Base-by-base conservation (phyloP, 176 grass and related monocot genomes). In the Guadua angustifolia region DNA sequence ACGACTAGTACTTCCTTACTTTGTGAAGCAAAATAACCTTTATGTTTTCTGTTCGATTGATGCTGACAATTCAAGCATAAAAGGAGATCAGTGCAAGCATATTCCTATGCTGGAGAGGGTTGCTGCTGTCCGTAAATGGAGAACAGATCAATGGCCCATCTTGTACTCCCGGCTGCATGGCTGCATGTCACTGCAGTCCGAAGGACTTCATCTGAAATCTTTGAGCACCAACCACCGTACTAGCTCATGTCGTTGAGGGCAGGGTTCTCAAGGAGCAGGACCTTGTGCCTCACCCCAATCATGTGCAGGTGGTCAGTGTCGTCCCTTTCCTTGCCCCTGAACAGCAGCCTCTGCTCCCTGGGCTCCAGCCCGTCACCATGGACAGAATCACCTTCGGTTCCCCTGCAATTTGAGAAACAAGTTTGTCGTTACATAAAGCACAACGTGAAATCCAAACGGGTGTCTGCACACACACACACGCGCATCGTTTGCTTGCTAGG, bases 291-390 rank as follows among this genome's bases (percentile, higher is more conserved):
- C 18, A 98, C 96, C 45, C 96, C 93, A 32, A 98, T 83, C 96
- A 98, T 98, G 78, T 98, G 95, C 9, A 98, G 93, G 79, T 93
- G 79, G 35, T 95, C 95, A 9, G 32, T 47, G 71, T 98, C 90
- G 81, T 98, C 95, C 75, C 89, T 93, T 85, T 98, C 95, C 76
- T 95, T 98, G 40, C 95, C 95, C 82, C 78, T 93, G 64, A 98
- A 98, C 21, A 98, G 49, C 45, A 98, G 85, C 87, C 95, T 88
- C 85, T 98, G 95, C 85, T 93, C 95, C 75, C 67, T 86, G 0
- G 95, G 91, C 72, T 92, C 89, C 10, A 98, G 73, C 59, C 91
- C 93, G 91, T 90, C 46, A 88, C 74, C 86, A 90, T 86, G 59
- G 89, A 79, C 63, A 95, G 15, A 21, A 86, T 70, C 56, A 90